Percentiles rank a stretch among this genome's conserved stretches.
These are phyloP conservation scores for Platanthera zijinensis DNA, from an alignment of 106 monocot species.

Conservation along the genomic window DNA sequence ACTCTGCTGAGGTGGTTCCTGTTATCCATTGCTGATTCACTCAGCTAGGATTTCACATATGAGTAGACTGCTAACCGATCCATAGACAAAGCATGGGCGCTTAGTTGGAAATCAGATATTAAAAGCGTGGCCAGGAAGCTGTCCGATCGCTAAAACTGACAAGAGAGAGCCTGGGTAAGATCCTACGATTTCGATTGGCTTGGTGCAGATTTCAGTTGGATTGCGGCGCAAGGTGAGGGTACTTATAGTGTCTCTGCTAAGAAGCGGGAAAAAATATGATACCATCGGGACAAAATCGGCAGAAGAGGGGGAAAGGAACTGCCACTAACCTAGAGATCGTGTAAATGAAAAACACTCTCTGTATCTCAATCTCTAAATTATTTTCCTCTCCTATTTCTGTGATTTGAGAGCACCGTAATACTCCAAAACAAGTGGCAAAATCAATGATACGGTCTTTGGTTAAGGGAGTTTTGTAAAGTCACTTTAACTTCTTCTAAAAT, in stretches of 20 bases:
- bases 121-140: not conserved
- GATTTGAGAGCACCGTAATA: not conserved
- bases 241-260: not conserved
- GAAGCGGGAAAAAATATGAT: not conserved
- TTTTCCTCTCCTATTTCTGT: not conserved
- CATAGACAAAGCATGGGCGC: not conserved
- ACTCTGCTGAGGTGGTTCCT: slow-evolving; percentile 17
- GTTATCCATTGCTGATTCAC: slow-evolving; percentile 3
- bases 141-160: not conserved
- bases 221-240: not conserved
- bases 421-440: too few relatives aligned
- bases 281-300: not conserved
- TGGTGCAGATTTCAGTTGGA: not conserved
- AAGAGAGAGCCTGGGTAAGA: not conserved
- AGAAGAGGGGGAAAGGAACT: too few relatives aligned
- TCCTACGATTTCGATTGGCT: not conserved
- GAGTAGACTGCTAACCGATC: not conserved
- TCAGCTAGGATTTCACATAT: not conserved
- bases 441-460: too few relatives aligned
- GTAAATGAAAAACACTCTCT: not conserved
- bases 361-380: not conserved
- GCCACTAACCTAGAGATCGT: slow-evolving; percentile 4
- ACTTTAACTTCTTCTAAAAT: too few relatives aligned
- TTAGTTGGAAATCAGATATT: not conserved
- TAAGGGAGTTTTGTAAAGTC: too few relatives aligned